Base-by-base conservation (phyloP, 192 early-diverging fungal genomes). In the Coemansia pectinata region DNA sequence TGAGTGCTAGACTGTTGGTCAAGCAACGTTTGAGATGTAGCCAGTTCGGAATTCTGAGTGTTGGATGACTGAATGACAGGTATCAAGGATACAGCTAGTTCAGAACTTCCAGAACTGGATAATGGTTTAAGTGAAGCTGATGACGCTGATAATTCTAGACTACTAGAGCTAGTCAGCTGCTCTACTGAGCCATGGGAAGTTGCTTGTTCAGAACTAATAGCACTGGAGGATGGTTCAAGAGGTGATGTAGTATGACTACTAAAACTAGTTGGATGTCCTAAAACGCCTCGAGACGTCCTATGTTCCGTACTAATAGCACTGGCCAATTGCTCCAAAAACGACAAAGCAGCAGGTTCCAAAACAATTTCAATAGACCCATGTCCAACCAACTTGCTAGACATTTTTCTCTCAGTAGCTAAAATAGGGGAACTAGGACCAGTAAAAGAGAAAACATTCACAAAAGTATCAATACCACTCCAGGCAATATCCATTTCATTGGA, bases 401-500 rank as follows among this genome's bases (percentile, higher is more conserved):
- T 50, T 19, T n/a, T 34, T 17, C n/a, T 41, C 23, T 15, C 63
- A n/a, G 27, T 15, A 8, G 14, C 59, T 1, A 39, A 40, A 29
- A 36, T 62, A 23, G 59, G 59, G 1, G 59, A 61, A 7, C n/a
- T 39, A 10, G 33, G 33, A 2, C 4, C 17, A 25, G n/a, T 61
- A 25, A 61, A 61, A 39, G 59, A 15, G 8, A 61, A 7, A 45
- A 17, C 41, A 2, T 14, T 38, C 21, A 3, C 63, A 36, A 8
- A 36, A 36, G 34, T 17, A 59, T 75, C 73, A 31, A 76, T 62
- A 21, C 73, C 73, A 45, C 73, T 66, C 63, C 53, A 66, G 1
- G 73, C 73, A 40, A 75, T 15, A n/a, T 47, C 62, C 11, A 21
- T 10, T 5, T 65, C 63, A 8, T 36, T 50, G 2, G 11, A 40